A percentile compares a stretch with the other conserved stretches of the same genome.
Evolutionary conservation across 2,329 filamentous ascomycete species (phyloP).

Genomic region (Lasiodiplodia sp.): DNA sequence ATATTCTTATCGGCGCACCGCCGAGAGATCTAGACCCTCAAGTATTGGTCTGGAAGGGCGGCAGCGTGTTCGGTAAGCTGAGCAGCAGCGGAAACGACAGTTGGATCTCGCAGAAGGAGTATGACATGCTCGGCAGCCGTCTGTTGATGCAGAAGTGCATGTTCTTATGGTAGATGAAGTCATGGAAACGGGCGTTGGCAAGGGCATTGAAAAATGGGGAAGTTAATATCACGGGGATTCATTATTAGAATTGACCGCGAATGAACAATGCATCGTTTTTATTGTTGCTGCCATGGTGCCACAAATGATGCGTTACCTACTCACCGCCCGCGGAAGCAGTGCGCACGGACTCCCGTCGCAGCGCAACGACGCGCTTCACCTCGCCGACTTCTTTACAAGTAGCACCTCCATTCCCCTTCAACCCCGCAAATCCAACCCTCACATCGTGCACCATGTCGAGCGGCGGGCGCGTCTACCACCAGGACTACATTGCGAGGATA

Average conservation of each 20-base stretch:
- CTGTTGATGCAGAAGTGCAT: slow-evolving; percentile 66
- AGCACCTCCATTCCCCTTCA: slow-evolving; percentile 1
- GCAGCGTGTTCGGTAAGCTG: slow-evolving; percentile 92
- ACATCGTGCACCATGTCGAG: slow-evolving; percentile 26
- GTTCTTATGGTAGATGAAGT: slow-evolving; percentile 47
- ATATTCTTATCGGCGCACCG: slow-evolving; percentile 71
- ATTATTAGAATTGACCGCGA: background rate
- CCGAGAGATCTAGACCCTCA: slow-evolving; percentile 95
- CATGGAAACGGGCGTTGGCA: slow-evolving; percentile 6
- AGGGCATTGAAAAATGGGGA: background rate
- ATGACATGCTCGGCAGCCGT: slow-evolving; percentile 82
- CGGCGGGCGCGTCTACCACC: slow-evolving; percentile 63
- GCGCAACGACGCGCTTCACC: slow-evolving; percentile 15
- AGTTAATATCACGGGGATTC: background rate
- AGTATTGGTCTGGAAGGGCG: slow-evolving; percentile 98
- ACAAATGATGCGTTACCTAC: background rate
- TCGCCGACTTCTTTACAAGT: slow-evolving; percentile 10
- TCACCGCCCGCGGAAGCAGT: background rate
- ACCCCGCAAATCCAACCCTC: slow-evolving; percentile 2
- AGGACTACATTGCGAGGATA: slow-evolving; percentile 97
- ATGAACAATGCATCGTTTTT: background rate
- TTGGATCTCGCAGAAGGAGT: slow-evolving; percentile 89
- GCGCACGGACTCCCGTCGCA: slow-evolving; percentile 16
- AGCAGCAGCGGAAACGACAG: slow-evolving; percentile 82
- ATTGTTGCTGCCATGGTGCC: background rate